Evolutionary conservation across 2,329 filamentous ascomycete genomes (phyloP).

Genomic region (Trichoderma citrinoviride): DNA sequence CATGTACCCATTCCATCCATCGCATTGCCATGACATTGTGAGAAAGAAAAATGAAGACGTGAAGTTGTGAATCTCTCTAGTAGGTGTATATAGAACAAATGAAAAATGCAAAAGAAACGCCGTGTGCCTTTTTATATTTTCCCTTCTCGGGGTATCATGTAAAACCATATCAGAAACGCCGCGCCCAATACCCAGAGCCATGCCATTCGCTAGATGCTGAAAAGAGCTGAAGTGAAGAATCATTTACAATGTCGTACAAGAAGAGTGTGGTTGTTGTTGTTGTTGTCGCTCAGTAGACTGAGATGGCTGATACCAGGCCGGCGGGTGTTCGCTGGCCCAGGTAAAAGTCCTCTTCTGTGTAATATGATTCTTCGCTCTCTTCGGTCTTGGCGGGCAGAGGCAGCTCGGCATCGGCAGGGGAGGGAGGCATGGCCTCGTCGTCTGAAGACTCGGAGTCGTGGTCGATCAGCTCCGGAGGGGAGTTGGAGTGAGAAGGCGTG

Average conservation of each 20-base stretch:
- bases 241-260: slow-evolving; percentile 8
- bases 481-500: slow-evolving; percentile 62
- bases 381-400: slow-evolving; percentile 52
- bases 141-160: slow-evolving; percentile 18
- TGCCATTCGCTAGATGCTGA: slow-evolving; percentile 18
- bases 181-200: slow-evolving; percentile 18
- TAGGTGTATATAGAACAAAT: slow-evolving; percentile 19
- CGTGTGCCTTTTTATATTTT: slow-evolving; percentile 16
- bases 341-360: slow-evolving; percentile 52
- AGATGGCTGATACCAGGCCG: slow-evolving; percentile 54
- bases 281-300: slow-evolving; percentile 47
- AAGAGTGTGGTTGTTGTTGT: not conserved
- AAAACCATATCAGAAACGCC: slow-evolving; percentile 1
- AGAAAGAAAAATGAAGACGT: slow-evolving; percentile 9
- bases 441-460: slow-evolving; percentile 67
- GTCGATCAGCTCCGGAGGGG: slow-evolving; percentile 70
- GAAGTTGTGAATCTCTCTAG: slow-evolving; percentile 7
- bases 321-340: slow-evolving; percentile 50
- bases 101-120: slow-evolving; percentile 14
- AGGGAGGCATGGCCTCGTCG: slow-evolving; percentile 75
- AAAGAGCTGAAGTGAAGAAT: slow-evolving; percentile 2
- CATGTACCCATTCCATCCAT: not conserved
- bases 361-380: slow-evolving; percentile 45
- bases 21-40: slow-evolving; percentile 19
- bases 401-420: slow-evolving; percentile 58